phyloP scores from a whole-genome alignment of 805 yeast species.

The Lipomyces sp. region DNA sequence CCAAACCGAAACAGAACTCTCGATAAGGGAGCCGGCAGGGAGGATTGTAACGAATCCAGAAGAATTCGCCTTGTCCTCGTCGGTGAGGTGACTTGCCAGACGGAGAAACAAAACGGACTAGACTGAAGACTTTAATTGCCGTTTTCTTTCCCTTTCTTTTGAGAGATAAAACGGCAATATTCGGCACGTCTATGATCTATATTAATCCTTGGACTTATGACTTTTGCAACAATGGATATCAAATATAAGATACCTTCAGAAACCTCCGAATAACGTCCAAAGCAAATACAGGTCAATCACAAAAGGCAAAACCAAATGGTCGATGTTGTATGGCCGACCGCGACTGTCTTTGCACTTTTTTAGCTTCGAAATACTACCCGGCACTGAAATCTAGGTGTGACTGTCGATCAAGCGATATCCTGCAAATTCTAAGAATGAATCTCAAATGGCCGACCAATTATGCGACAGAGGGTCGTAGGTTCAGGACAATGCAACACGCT shows the following conservation, averaged over 20 bases:
- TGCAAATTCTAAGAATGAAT: background rate
- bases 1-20: background rate
- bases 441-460: background rate
- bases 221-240: background rate
- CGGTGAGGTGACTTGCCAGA: background rate
- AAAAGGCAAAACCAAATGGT: background rate
- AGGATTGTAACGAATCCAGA: background rate
- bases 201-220: background rate
- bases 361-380: no score
- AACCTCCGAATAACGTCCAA: background rate
- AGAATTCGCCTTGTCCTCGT: conserved; percentile 2
- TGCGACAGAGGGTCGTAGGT: no score
- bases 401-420: background rate
- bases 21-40: background rate
- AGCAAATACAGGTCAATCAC: background rate
- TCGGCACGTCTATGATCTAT: background rate
- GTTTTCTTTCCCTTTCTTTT: background rate
- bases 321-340: background rate
- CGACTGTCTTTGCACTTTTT: no score
- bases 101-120: background rate
- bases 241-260: background rate
- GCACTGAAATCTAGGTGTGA: background rate
- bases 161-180: conserved; percentile 1
- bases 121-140: background rate
- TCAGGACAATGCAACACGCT: background rate